phyloP scores from a whole-genome alignment of 257 asterid genomes.

The Ocimum tenuiflorum region DNA sequence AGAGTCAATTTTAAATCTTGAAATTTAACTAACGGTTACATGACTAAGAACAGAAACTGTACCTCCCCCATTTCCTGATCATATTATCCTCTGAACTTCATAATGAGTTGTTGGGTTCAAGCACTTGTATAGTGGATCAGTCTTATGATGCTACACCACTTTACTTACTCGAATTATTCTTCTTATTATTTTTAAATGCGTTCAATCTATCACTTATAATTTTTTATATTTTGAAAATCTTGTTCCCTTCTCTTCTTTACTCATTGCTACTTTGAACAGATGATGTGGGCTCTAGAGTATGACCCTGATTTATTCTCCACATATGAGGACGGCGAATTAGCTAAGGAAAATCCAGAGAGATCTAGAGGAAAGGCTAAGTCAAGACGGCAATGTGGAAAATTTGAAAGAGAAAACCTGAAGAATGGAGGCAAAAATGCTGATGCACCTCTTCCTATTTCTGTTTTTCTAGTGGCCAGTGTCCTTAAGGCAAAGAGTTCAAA shows the following conservation, averaged over 20 bases:
- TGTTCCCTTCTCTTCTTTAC: constrained; percentile 3
- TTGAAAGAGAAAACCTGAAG: constrained; percentile 66
- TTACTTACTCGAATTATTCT: neutral
- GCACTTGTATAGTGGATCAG: constrained; percentile 6
- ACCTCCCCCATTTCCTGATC: neutral
- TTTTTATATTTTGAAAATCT: neutral
- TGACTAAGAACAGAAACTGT: neutral
- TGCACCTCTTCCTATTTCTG: constrained; percentile 73
- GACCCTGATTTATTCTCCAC: constrained; percentile 59
- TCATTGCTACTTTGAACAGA: constrained; percentile 37
- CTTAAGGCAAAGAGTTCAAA: constrained; percentile 68
- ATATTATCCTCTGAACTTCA: neutral
- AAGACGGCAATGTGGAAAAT: constrained; percentile 67
- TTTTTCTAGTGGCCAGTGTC: constrained; percentile 92
- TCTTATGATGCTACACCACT: neutral
- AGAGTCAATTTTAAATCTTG: neutral
- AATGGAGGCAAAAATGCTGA: constrained; percentile 35
- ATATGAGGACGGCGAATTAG: constrained; percentile 55
- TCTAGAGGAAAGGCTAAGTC: constrained; percentile 58
- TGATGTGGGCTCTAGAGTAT: constrained; percentile 99
- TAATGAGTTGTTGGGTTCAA: neutral
- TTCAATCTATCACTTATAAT: neutral
- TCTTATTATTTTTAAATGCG: neutral
- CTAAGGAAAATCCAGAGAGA: constrained; percentile 42
- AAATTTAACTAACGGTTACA: neutral